These are phyloP conservation scores for Artemisia tridentata DNA, from an alignment of 129 eudicot genomes.

Conservation along the genomic window DNA sequence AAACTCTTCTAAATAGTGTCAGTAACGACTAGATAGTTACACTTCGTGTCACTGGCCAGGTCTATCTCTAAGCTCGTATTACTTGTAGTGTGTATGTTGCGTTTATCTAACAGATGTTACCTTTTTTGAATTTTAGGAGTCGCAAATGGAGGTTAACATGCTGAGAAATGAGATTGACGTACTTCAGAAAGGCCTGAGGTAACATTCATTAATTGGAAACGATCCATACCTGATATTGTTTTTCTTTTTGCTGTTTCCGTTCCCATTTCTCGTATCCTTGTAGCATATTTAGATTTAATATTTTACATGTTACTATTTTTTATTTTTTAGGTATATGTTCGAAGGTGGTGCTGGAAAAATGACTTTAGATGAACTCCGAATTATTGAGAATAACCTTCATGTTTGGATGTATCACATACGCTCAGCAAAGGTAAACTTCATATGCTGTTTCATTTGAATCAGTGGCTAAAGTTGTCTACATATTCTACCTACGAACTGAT, in stretches of 20 bases:
- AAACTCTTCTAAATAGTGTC: too few species aligned
- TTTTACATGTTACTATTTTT: not conserved
- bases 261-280: not conserved
- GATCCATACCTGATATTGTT: not conserved
- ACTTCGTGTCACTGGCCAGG: not conserved
- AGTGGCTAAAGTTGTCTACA: not conserved
- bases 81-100: not conserved
- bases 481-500: not conserved
- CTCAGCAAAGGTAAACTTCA: constrained; percentile 63
- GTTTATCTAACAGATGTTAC: not conserved
- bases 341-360: constrained; percentile 78
- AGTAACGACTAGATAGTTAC: too few species aligned
- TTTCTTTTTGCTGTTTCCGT: not conserved
- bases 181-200: constrained; percentile 84
- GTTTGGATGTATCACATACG: constrained; percentile 82
- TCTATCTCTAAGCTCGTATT: too few species aligned
- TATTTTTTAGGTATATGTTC: constrained; percentile 46
- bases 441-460: not conserved
- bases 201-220: not conserved
- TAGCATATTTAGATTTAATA: not conserved
- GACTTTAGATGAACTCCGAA: constrained; percentile 70
- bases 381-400: constrained; percentile 81
- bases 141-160: constrained; percentile 64
- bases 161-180: constrained; percentile 73
- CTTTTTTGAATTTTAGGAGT: constrained; percentile 36